phyloP scores from a whole-genome alignment of 2,329 filamentous ascomycete genomes.

The Myrmaecium sp. region DNA sequence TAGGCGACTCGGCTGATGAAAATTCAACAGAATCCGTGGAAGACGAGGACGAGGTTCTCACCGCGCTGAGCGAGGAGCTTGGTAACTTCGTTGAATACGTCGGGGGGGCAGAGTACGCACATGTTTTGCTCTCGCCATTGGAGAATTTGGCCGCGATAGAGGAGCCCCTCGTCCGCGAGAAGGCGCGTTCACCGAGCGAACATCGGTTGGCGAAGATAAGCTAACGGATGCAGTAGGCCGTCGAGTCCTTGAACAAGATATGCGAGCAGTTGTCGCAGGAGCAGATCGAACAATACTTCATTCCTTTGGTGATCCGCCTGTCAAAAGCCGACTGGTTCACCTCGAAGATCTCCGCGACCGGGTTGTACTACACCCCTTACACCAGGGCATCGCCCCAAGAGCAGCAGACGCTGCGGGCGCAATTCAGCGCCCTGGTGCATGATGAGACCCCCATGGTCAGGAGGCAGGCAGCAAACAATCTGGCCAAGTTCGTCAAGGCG shows the following conservation, averaged over 20 bases:
- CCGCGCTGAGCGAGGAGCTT: conserved; percentile 90
- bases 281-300: conserved; percentile 95
- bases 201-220: background rate
- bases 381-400: conserved; percentile 73
- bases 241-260: conserved; percentile 98
- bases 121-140: conserved; percentile 88
- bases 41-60: conserved; percentile 96
- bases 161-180: conserved; percentile 92
- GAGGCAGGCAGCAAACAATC: conserved; percentile 87
- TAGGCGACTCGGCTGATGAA: conserved; percentile 5
- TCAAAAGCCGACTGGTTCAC: conserved; percentile 99
- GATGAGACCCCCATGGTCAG: conserved; percentile 99
- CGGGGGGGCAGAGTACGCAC: conserved; percentile 79
- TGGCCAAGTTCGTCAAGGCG: conserved; percentile 94
- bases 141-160: conserved; percentile 98
- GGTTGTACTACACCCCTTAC: conserved; percentile 87
- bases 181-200: conserved; percentile 39
- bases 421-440: conserved; percentile 85
- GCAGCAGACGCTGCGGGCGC: conserved; percentile 80
- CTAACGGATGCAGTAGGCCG: conserved; percentile 46
- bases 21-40: conserved; percentile 72
- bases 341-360: conserved; percentile 94
- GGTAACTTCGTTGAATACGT: conserved; percentile 96
- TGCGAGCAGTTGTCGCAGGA: conserved; percentile 78
- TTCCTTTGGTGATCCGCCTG: conserved; percentile 84